These are phyloP conservation scores for Kregervanrija pseudodelftensis DNA, from an alignment of 805 yeast species.

Conservation along the genomic window DNA sequence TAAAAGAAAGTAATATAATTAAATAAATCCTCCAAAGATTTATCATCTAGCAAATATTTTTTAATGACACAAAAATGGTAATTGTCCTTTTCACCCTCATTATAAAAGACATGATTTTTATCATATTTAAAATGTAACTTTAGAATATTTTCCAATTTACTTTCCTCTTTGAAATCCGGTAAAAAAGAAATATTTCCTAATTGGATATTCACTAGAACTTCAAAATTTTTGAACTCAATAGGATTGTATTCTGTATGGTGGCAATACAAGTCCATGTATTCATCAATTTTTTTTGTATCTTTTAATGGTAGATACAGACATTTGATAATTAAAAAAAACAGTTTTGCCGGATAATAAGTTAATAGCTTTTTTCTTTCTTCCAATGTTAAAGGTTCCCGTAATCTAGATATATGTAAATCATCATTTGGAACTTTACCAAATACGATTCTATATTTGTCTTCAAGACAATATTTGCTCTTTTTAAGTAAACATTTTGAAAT, in stretches of 20 bases:
- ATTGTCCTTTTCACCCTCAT: too few relatives aligned
- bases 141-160: too few relatives aligned
- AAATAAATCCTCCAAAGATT: neutral
- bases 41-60: neutral
- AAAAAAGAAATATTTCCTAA: neutral
- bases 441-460: too few relatives aligned
- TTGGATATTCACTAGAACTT: neutral
- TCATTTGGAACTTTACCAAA: too few relatives aligned
- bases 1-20: slow-evolving; percentile 1
- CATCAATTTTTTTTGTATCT: slow-evolving; percentile 1
- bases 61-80: too few relatives aligned
- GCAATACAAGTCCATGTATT: slow-evolving; percentile 1
- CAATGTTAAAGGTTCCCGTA: neutral
- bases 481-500: too few relatives aligned
- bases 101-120: too few relatives aligned
- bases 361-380: neutral
- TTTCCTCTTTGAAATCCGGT: too few relatives aligned
- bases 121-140: too few relatives aligned
- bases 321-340: slow-evolving; percentile 1
- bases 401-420: neutral
- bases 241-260: neutral
- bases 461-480: too few relatives aligned
- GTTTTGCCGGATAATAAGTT: neutral
- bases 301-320: neutral
- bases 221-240: neutral